These are phyloP conservation scores for Apiotrichum akiyoshidainum DNA, from an alignment of 1,284 basidiomycete genomes.

Conservation along the genomic window DNA sequence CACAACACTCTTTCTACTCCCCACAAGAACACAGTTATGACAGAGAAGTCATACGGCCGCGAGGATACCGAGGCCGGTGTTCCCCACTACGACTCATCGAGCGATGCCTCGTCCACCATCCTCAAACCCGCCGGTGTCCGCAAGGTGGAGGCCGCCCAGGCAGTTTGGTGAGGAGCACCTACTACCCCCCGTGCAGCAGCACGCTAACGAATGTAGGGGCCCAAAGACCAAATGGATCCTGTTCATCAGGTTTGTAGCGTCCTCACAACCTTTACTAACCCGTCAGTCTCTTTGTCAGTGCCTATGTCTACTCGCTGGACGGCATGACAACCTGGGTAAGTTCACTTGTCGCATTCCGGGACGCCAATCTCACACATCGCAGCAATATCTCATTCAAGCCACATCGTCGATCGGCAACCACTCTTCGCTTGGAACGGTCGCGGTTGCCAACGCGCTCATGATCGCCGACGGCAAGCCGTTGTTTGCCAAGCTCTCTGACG, in stretches of 20 bases:
- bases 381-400: no score
- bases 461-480: constrained; percentile 71
- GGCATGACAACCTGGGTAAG: constrained; percentile 62
- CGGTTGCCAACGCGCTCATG: constrained; percentile 52
- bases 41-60: no score
- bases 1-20: no score
- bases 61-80: no score
- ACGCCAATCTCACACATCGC: neutral
- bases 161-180: constrained; percentile 38
- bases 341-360: no score
- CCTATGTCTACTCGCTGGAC: constrained; percentile 74
- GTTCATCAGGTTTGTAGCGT: constrained; percentile 59
- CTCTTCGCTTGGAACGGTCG: constrained; percentile 65
- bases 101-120: neutral
- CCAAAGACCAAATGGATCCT: constrained; percentile 57
- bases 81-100: neutral
- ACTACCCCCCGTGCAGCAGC: no score
- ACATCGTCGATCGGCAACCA: constrained; percentile 52
- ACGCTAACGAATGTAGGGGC: no score
- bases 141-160: constrained; percentile 44
- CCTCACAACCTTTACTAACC: neutral
- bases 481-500: constrained; percentile 74
- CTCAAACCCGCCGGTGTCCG: constrained; percentile 28
- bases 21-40: no score
- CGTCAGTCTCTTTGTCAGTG: constrained; percentile 57